Conservation (phyloP, 495 filamentous ascomycete genomes). For the Aspergillus sparsus region DNA sequence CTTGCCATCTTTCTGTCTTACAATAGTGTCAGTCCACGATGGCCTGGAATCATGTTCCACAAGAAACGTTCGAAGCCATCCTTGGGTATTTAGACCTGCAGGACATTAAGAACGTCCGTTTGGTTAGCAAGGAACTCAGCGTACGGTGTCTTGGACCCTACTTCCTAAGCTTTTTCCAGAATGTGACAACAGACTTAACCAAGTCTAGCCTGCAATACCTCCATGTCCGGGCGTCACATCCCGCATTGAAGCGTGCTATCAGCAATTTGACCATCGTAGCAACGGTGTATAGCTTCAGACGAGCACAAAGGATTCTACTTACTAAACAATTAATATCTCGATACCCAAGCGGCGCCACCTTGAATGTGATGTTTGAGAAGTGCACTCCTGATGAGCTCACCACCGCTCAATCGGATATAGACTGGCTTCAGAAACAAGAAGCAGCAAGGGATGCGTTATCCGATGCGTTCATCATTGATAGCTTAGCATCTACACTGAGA, state of each 20-base stretch:
- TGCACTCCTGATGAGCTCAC: background rate
- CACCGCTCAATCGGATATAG: background rate
- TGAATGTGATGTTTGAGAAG: background rate
- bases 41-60: conserved; percentile 2
- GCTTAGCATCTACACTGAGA: background rate
- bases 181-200: conserved; percentile 5
- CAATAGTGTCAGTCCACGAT: background rate
- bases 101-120: background rate
- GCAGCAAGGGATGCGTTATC: background rate
- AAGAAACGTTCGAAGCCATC: conserved; percentile 4
- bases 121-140: background rate
- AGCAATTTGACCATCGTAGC: conserved; percentile 2
- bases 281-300: background rate
- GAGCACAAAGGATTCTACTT: background rate
- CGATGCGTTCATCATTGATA: background rate
- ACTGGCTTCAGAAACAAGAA: background rate
- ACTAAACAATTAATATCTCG: background rate
- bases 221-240: background rate
- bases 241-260: background rate
- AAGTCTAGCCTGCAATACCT: background rate
- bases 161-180: conserved; percentile 5
- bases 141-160: background rate
- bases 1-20: background rate
- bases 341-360: background rate
- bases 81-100: background rate